Base-by-base conservation (phyloP, 306 rosid species). In the Gastrolobium bilobum region DNA sequence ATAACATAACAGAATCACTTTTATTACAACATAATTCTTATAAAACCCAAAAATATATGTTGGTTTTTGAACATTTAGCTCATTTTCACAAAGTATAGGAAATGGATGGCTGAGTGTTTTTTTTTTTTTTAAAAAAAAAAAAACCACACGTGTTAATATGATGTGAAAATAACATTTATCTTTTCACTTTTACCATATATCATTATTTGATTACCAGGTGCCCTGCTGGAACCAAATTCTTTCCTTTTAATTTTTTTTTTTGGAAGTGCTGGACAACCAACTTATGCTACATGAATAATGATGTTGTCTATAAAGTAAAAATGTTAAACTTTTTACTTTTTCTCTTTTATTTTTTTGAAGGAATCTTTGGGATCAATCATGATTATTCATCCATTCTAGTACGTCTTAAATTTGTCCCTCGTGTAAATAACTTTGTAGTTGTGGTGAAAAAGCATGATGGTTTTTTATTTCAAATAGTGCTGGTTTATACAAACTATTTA, bases 301-400 rank as follows among this genome's bases (percentile, higher is more conserved):
- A 64, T 40, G 70, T 1, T 15, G 70, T 64, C 70, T 64, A 15
- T 2, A 63, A 63, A 39, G 70, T 40, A 39, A 15, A 64, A 64
- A 64, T 40, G 14, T 7, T 64, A 40, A 38, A 33, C 48, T 14
- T 50, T 63, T 35, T 62, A 2, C 31, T 14, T 31, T 62, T 62
- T 63, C 6, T 61, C 3, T 14, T 48, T 38, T 60, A 14, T 39
- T 7, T 63, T 15, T 15, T 10, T 39, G n/a, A 42, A 64, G 9
- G 34, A 64, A 39, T 14, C 50, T 64, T 39, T 33, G 70, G 40
- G 3, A 64, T 15, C 70, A 39, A 64, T 64, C 51, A 40, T 42
- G 51, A 15, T 4, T 14, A 4, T 63, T 15, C 8, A 39, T 64
- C n/a, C n/a, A 13, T 64, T 64, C 70, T 7, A 15, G 4, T 15